These are phyloP conservation scores for Solanum piurae DNA, from an alignment of 257 asterid genomes.

Conservation along the genomic window DNA sequence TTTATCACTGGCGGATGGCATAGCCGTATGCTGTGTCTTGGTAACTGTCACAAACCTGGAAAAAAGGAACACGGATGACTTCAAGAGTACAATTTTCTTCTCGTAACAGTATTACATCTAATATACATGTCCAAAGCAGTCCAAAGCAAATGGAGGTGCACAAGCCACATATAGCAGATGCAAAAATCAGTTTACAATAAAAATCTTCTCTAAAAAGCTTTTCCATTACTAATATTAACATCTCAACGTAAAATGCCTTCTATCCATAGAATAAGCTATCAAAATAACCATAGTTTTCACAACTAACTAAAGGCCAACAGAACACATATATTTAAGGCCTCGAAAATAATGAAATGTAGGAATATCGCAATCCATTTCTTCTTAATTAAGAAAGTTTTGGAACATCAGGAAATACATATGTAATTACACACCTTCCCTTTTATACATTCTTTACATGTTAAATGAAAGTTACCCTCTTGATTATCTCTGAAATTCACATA, in stretches of 20 bases:
- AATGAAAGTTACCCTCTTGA: not conserved
- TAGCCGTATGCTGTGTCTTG: conserved; percentile 60
- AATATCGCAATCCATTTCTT: not conserved
- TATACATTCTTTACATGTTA: not conserved
- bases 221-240: not conserved
- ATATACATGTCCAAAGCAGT: not conserved
- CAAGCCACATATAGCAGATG: not conserved
- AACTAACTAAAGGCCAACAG: not conserved
- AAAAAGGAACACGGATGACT: not conserved
- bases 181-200: not conserved
- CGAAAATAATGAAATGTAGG: not conserved
- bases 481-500: not conserved
- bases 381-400: not conserved
- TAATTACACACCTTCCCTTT: not conserved
- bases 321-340: not conserved
- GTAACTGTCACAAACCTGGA: conserved; percentile 79
- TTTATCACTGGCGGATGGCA: conserved; percentile 73
- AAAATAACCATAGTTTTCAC: not conserved
- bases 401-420: not conserved
- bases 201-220: not conserved
- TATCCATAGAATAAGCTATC: not conserved
- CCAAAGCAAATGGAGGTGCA: not conserved
- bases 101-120: not conserved
- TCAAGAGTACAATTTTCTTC: not conserved
- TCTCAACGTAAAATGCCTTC: not conserved